Evolutionary conservation across 768 basidiomycete genomes (phyloP).

Genomic region (Rhodosporidiobolus sp.): DNA sequence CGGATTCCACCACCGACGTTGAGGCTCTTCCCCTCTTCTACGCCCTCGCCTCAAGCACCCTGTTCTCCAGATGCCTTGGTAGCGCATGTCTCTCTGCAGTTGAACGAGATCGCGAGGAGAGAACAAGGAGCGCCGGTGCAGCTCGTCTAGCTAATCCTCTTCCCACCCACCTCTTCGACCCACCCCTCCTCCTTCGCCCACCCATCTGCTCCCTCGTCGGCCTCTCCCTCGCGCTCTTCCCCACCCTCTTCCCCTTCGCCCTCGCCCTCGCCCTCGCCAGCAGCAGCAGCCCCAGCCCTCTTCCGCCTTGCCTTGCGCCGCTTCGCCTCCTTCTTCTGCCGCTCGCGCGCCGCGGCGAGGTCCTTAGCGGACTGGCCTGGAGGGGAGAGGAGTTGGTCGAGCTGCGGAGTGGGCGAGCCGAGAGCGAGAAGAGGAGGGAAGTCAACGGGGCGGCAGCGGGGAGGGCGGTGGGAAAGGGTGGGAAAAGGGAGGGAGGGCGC

Average conservation of each 20-base stretch:
- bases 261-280: not conserved
- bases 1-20: too few relatives aligned
- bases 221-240: not conserved
- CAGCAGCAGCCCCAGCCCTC: not conserved
- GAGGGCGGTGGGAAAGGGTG: too few relatives aligned
- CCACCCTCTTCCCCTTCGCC: not conserved
- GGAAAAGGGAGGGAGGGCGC: too few relatives aligned
- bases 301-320: slow-evolving; percentile 15
- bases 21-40: too few relatives aligned
- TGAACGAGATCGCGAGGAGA: too few relatives aligned
- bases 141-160: not conserved
- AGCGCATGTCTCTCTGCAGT: too few relatives aligned
- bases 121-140: too few relatives aligned
- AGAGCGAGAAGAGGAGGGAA: too few relatives aligned
- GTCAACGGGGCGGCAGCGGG: too few relatives aligned
- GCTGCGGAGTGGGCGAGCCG: not conserved
- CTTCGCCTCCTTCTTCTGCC: slow-evolving; percentile 31
- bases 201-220: not conserved
- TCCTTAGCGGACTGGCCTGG: slow-evolving; percentile 18
- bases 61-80: too few relatives aligned
- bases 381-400: slow-evolving; percentile 11
- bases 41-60: too few relatives aligned
- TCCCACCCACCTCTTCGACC: not conserved
- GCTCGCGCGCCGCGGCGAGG: slow-evolving; percentile 10
- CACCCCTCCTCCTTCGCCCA: not conserved